phyloP scores from a whole-genome alignment of 177 flowering plant genomes.

The Tripterygium wilfordii region DNA sequence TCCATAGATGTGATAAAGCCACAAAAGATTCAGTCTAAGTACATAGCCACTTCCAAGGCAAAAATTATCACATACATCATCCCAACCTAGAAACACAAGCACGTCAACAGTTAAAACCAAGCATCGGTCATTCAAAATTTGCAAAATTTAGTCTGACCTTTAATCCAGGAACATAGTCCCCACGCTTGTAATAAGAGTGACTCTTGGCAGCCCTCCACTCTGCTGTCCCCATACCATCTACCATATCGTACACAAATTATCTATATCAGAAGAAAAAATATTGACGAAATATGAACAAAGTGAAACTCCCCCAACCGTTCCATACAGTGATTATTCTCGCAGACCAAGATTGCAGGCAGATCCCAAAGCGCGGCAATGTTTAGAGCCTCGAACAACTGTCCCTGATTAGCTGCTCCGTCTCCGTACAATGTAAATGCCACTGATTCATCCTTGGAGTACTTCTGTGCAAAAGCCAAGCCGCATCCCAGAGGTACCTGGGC shows the following conservation, averaged over 20 bases:
- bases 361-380: slow-evolving; percentile 94
- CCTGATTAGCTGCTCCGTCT: slow-evolving; percentile 98
- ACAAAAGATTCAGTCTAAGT: no score
- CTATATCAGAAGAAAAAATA: neutral
- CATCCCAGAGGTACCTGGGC: slow-evolving; percentile 91
- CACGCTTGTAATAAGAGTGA: slow-evolving; percentile 90
- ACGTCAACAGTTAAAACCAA: no score
- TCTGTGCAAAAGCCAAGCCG: slow-evolving; percentile 86
- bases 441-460: slow-evolving; percentile 68
- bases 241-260: no score
- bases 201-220: slow-evolving; percentile 99
- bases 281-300: neutral
- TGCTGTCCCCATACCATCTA: slow-evolving; percentile 99
- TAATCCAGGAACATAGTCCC: slow-evolving; percentile 96
- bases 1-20: no score
- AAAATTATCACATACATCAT: no score
- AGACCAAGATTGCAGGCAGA: slow-evolving; percentile 85
- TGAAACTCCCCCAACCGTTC: neutral
- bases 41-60: no score
- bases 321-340: slow-evolving; percentile 98
- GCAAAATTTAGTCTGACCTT: slow-evolving; percentile 65
- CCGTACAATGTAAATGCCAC: slow-evolving; percentile 86
- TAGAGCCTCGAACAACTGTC: slow-evolving; percentile 92
- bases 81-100: no score
- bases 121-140: no score